Conservation (phyloP, 2,329 filamentous ascomycete species). For the Ascochyta rabiei region DNA sequence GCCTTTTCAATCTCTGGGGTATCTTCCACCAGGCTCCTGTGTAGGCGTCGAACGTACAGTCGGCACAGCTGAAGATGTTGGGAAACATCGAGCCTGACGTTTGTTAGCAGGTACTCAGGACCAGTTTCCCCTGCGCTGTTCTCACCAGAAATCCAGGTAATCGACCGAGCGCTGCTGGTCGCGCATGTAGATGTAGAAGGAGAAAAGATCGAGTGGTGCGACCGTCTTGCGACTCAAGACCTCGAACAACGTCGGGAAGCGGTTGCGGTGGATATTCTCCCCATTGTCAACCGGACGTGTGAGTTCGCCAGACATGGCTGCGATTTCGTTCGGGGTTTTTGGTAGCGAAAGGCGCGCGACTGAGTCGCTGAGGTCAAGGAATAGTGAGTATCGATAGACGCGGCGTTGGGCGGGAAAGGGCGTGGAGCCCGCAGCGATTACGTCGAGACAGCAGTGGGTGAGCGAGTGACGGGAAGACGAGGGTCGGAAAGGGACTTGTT, state of each 20-base stretch:
- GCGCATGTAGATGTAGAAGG: constrained; percentile 99
- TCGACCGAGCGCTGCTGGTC: constrained; percentile 98
- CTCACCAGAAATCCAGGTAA: constrained; percentile 96
- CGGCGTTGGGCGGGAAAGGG: constrained; percentile 19
- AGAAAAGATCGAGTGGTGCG: constrained; percentile 94
- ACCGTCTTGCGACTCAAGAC: constrained; percentile 93
- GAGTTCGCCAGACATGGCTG: constrained; percentile 35
- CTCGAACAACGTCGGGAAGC: constrained; percentile 93
- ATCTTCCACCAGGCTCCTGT: constrained; percentile 88
- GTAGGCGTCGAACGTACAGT: constrained; percentile 94
- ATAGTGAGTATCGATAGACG: constrained; percentile 31
- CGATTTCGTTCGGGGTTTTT: background rate
- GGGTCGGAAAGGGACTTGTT: constrained; percentile 7
- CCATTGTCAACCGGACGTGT: constrained; percentile 15
- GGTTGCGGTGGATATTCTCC: constrained; percentile 64
- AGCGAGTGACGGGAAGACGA: constrained; percentile 25
- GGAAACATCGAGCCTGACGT: constrained; percentile 92
- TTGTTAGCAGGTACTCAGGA: constrained; percentile 25
- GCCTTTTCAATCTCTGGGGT: constrained; percentile 88
- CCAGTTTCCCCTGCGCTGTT: constrained; percentile 8
- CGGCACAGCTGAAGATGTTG: constrained; percentile 98
- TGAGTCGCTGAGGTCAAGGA: constrained; percentile 21
- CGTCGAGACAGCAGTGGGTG: constrained; percentile 15
- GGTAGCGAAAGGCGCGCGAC: constrained; percentile 27
- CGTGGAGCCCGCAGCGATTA: constrained; percentile 27